phyloP scores from a whole-genome alignment of 352 stramenopile species.

The Globisporangium cystogenes region DNA sequence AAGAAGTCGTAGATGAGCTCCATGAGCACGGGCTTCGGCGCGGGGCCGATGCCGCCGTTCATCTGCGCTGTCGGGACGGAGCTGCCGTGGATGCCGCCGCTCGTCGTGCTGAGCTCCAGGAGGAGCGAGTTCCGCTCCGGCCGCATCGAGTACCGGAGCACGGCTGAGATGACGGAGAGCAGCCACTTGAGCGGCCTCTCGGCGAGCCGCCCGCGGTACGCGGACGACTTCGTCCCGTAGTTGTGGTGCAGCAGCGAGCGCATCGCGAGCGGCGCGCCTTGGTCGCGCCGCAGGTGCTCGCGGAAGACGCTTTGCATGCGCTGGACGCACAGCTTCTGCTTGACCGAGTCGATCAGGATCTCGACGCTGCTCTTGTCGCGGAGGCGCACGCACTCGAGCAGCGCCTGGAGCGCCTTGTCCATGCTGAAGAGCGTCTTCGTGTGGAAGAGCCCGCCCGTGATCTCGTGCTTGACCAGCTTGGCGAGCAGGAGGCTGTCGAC shows the following conservation, averaged over 20 bases:
- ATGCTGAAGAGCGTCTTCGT: constrained; percentile 56
- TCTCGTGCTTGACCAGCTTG: constrained; percentile 50
- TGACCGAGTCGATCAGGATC: constrained; percentile 58
- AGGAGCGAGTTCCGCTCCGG: constrained; percentile 22
- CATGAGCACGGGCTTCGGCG: constrained; percentile 52
- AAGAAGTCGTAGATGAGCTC: constrained; percentile 81
- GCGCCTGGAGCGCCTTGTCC: constrained; percentile 51
- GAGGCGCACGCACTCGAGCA: constrained; percentile 64
- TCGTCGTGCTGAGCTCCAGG: constrained; percentile 40
- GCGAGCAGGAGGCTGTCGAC: constrained; percentile 42
- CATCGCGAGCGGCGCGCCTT: constrained; percentile 69
- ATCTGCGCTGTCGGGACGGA: constrained; percentile 5
- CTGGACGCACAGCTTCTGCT: constrained; percentile 64
- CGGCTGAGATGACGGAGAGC: constrained; percentile 43
- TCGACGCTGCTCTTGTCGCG: constrained; percentile 59
- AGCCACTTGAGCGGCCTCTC: constrained; percentile 58
- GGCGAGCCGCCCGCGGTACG: constrained; percentile 25
- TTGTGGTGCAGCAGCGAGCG: constrained; percentile 60
- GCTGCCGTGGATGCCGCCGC: constrained; percentile 15
- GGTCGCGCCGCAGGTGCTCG: constrained; percentile 48
- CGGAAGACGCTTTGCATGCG: constrained; percentile 72
- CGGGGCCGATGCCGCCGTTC: constrained; percentile 56
- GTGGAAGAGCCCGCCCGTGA: constrained; percentile 38
- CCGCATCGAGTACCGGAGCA: constrained; percentile 41
- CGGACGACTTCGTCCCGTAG: constrained; percentile 32